Percentiles rank a stretch among this genome's conserved stretches.
Conservation (phyloP, 345 rosid species). For the Salix brachista region DNA sequence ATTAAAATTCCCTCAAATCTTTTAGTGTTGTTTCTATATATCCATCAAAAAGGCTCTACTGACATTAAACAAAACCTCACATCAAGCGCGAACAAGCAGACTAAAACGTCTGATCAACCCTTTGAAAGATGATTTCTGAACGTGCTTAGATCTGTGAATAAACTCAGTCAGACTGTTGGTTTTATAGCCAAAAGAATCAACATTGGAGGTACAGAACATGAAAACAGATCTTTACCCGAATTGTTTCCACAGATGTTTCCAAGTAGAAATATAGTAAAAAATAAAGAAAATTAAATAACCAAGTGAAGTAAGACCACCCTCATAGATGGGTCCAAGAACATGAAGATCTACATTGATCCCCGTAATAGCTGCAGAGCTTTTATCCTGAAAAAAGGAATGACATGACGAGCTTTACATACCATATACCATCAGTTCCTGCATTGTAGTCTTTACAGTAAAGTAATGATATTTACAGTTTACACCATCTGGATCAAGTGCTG, state of each 20-base stretch:
- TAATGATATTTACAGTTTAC: conserved; percentile 79
- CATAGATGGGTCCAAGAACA: too few relatives aligned
- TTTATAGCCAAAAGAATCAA: background rate
- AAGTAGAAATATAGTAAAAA: background rate
- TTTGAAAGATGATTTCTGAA: background rate
- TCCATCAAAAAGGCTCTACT: background rate
- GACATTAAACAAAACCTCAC: background rate
- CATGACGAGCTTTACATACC: conserved; percentile 52
- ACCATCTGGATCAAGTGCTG: conserved; percentile 85
- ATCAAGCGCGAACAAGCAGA: background rate
- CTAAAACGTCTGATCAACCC: background rate
- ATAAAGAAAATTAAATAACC: background rate
- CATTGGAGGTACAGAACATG: background rate
- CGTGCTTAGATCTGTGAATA: background rate
- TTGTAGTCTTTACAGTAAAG: conserved; percentile 87
- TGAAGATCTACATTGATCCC: too few relatives aligned
- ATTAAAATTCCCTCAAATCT: background rate
- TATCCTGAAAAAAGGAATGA: conserved; percentile 89
- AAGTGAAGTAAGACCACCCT: background rate
- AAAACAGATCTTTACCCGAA: background rate
- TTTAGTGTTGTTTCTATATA: background rate
- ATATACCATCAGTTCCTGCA: conserved; percentile 84
- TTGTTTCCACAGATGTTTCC: background rate
- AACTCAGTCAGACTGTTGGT: background rate
- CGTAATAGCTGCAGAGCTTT: conserved; percentile 29